Evolutionary conservation across 345 rosid genomes (phyloP), one percentile per base, ranked within the genome.

Genomic region (Rhodamnia argentea): DNA sequence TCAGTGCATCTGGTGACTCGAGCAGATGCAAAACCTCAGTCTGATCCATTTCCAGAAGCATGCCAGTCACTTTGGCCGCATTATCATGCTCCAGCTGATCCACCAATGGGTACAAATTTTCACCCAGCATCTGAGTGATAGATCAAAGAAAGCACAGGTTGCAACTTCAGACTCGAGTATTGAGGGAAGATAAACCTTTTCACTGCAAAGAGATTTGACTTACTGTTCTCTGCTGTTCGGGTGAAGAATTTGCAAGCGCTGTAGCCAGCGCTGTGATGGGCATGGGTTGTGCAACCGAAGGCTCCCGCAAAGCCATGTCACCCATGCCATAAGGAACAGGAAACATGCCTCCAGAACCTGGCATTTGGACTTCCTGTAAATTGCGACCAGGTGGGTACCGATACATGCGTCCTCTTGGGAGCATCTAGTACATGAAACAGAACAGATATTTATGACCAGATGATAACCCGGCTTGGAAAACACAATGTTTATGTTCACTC

Each of bases 41-140:
- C 90, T 95, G 97, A 82, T 96, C 98, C 98, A 95, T 95, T 88
- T 95, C 99, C 86, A 96, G 91, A 87, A 96, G 93, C 97, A 94
- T 95, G 10, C 99, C 95, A 1, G 97, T 95, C 54, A 96, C 96
- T 89, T 96, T 93, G 13, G 94, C 95, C 2, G 96, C 96, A 4
- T 92, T 87, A 42, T 93, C 93, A 76, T 87, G 95, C 88, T 94
- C 98, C 89, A 94, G 91, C 89, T 93, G 93, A 47, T 94, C 95
- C 70, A 96, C 99, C 5, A 93, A 89, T 8, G 95, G 95, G 86
- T 94, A 95, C 24, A 96, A 90, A 86, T 83, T 94, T 86, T 95
- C 98, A 10, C 99, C 98, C 85, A 95, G 93, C 95, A 93, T 86
- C 99, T 96, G 85, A 9, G 13, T 40, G 2, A 59, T 3, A 70